phyloP scores from a whole-genome alignment of 169 alveolate species.

The Plasmodium chabaudi region DNA sequence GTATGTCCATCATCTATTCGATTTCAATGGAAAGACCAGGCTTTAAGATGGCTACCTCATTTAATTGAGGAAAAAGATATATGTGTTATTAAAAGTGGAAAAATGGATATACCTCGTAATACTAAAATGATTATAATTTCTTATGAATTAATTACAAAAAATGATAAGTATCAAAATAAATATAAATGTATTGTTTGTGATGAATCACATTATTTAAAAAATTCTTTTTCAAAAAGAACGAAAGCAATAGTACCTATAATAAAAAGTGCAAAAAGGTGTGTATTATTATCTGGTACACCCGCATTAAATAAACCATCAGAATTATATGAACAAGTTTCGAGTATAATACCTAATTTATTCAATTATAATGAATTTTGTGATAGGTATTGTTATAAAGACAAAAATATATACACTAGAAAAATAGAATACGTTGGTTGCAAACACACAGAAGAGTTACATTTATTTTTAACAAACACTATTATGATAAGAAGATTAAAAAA shows the following conservation, averaged over 20 bases:
- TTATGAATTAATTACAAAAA: conserved; percentile 85
- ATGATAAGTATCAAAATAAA: conserved; percentile 77
- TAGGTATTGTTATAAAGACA: conserved; percentile 83
- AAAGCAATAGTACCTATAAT: conserved; percentile 91
- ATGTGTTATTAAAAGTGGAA: conserved; percentile 81
- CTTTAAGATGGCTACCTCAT: conserved; percentile 93
- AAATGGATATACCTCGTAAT: conserved; percentile 36
- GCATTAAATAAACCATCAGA: conserved; percentile 95
- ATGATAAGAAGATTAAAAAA: conserved; percentile 96
- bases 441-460: conserved; percentile 89
- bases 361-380: conserved; percentile 84
- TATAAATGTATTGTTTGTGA: conserved; percentile 92
- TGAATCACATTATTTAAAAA: conserved; percentile 97
- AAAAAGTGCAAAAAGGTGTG: conserved; percentile 90
- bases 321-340: conserved; percentile 91
- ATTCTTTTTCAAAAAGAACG: conserved; percentile 93
- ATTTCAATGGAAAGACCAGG: conserved; percentile 95
- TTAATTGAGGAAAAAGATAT: conserved; percentile 79
- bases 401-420: conserved; percentile 82
- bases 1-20: conserved; percentile 95
- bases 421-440: conserved; percentile 88
- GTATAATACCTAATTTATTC: conserved; percentile 85
- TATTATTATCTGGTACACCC: conserved; percentile 96
- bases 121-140: conserved; percentile 83
- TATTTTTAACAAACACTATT: conserved; percentile 86